Conservation (phyloP, 1,139 yeast species). For the Taphrina deformans region DNA sequence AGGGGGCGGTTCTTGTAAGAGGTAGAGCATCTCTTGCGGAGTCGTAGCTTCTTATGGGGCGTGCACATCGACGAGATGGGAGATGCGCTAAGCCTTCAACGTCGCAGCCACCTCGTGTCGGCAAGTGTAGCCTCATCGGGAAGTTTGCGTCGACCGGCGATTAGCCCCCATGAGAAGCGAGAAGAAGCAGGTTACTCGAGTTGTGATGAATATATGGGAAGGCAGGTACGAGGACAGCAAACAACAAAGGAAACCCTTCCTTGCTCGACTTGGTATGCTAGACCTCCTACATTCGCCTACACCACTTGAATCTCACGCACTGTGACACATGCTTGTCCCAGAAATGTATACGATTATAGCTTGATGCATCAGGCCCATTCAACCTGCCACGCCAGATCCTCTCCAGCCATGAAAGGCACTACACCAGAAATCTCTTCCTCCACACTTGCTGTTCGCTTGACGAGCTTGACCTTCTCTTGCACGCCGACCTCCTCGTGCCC, state of each 20-base stretch:
- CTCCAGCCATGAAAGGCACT: constrained; percentile 90
- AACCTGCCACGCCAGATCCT: constrained; percentile 67
- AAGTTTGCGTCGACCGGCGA: too few relatives aligned
- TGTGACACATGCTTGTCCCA: too few relatives aligned
- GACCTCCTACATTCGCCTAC: too few relatives aligned
- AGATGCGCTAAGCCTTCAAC: not conserved
- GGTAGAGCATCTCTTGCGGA: not conserved
- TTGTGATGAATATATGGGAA: too few relatives aligned
- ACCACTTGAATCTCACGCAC: too few relatives aligned
- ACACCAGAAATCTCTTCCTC: constrained; percentile 64
- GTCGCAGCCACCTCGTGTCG: not conserved
- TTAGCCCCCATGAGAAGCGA: too few relatives aligned
- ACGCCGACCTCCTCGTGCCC: constrained; percentile 46
- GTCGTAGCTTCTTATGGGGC: not conserved
- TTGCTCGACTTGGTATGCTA: too few relatives aligned
- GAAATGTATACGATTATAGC: too few relatives aligned
- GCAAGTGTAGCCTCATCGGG: not conserved
- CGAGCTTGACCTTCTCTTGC: constrained; percentile 55
- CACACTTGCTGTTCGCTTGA: constrained; percentile 54
- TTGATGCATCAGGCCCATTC: constrained; percentile 70
- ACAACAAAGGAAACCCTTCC: too few relatives aligned
- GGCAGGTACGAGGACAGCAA: too few relatives aligned
- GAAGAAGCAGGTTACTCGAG: too few relatives aligned
- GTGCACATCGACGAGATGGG: not conserved
- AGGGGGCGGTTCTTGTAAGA: not conserved